Percentiles rank a stretch among this genome's conserved stretches.
These are phyloP conservation scores for Taphrina flavorubra DNA, from an alignment of 1,139 yeast genomes.

Conservation along the genomic window DNA sequence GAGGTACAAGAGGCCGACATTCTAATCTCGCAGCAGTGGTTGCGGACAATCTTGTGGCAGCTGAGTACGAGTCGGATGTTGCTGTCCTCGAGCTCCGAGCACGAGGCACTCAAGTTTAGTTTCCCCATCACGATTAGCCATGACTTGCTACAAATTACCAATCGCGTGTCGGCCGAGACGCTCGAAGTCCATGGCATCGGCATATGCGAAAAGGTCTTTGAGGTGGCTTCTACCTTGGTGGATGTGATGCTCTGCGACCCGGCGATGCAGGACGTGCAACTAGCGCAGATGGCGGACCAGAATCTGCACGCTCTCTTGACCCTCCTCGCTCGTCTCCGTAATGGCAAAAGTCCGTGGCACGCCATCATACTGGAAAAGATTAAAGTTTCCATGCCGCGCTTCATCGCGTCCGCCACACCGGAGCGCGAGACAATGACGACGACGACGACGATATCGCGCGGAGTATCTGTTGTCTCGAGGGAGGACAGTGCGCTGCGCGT, in stretches of 20 bases:
- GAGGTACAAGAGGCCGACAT: constrained; percentile 38
- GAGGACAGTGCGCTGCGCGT: background rate
- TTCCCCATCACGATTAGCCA: constrained; percentile 45
- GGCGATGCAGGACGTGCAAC: constrained; percentile 1
- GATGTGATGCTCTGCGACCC: constrained; percentile 42
- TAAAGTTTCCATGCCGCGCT: constrained; percentile 17
- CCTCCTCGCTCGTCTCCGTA: constrained; percentile 14
- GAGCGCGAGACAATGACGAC: background rate
- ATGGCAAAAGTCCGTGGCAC: constrained; percentile 34
- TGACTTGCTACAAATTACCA: constrained; percentile 43
- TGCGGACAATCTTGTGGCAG: constrained; percentile 37
- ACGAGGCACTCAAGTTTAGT: constrained; percentile 34
- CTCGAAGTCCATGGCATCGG: constrained; percentile 48
- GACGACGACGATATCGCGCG: background rate
- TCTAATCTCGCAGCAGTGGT: constrained; percentile 40
- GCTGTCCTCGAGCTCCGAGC: constrained; percentile 43
- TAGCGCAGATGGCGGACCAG: constrained; percentile 5
- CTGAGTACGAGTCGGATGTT: constrained; percentile 36
- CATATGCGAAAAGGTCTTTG: constrained; percentile 46
- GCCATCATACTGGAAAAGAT: constrained; percentile 24
- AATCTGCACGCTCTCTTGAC: constrained; percentile 18
- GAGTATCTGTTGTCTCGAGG: background rate
- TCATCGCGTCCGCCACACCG: constrained; percentile 3
- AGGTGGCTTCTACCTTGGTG: constrained; percentile 41
- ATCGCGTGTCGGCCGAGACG: constrained; percentile 41